These are phyloP conservation scores for Ampelocalamus luodianensis DNA, from an alignment of 176 grass and related monocot genomes.

Conservation along the genomic window DNA sequence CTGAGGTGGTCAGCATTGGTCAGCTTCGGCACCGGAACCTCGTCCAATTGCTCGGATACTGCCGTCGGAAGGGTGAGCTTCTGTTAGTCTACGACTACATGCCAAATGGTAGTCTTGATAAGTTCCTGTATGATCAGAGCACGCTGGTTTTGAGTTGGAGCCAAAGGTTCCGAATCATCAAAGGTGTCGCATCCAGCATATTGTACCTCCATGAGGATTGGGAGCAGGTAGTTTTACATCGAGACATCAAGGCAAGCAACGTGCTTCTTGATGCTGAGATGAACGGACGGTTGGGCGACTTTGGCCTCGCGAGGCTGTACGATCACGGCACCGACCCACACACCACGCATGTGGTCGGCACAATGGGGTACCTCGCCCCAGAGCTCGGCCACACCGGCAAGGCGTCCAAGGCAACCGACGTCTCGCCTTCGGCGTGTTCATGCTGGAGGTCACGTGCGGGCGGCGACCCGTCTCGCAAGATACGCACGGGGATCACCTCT, in stretches of 20 bases:
- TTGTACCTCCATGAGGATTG: conserved; percentile 57
- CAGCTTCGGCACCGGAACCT: background rate
- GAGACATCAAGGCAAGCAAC: conserved; percentile 11
- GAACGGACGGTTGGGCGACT: conserved; percentile 51
- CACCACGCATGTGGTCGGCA: conserved; percentile 51
- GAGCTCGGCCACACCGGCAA: conserved; percentile 54
- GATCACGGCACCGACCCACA: conserved; percentile 52
- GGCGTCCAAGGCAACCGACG: conserved; percentile 46
- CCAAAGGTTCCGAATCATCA: no score
- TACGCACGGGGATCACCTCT: background rate
- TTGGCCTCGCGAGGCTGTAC: conserved; percentile 51
- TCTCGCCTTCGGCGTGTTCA: conserved; percentile 49
- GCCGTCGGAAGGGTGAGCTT: no score
- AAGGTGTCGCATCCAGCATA: conserved; percentile 28
- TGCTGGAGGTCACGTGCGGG: conserved; percentile 54
- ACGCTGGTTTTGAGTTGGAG: no score
- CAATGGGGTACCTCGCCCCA: conserved; percentile 52
- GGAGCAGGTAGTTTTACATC: conserved; percentile 50
- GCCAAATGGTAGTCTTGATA: no score
- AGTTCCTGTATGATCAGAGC: no score
- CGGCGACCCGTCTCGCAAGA: conserved; percentile 34
- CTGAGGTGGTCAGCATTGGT: conserved; percentile 49
- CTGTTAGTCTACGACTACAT: no score
- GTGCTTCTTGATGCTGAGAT: conserved; percentile 54
- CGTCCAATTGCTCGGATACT: no score